Percentiles rank a stretch among this genome's conserved stretches.
Conservation (phyloP, 1,284 basidiomycete species). For the Vanrija sp. region DNA sequence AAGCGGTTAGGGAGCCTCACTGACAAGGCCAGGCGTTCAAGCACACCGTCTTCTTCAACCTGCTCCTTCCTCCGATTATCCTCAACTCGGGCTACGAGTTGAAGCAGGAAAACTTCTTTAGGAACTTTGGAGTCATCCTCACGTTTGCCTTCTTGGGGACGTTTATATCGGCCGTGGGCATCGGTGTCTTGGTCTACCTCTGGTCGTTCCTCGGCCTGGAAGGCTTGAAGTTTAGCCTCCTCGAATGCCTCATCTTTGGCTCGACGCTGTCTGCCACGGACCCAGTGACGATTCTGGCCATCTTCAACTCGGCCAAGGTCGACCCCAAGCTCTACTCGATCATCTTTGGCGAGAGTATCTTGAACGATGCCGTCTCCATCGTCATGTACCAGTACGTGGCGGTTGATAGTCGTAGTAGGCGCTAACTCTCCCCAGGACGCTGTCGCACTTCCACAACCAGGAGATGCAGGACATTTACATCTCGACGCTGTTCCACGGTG, state of each 20-base stretch:
- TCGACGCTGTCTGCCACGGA: constrained; percentile 96
- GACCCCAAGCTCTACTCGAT: constrained; percentile 96
- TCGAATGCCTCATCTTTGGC: constrained; percentile 94
- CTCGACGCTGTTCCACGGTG: constrained; percentile 86
- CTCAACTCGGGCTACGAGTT: constrained; percentile 96
- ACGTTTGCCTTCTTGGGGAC: constrained; percentile 96
- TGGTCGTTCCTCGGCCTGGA: constrained; percentile 90
- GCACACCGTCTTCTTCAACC: constrained; percentile 96
- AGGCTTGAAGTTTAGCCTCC: constrained; percentile 66
- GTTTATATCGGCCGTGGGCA: constrained; percentile 91
- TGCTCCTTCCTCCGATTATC: constrained; percentile 95
- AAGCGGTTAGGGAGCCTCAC: neutral
- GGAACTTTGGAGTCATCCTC: constrained; percentile 94
- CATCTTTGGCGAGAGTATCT: constrained; percentile 94
- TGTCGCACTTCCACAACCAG: constrained; percentile 85
- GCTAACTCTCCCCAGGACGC: constrained; percentile 60
- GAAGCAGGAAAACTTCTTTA: constrained; percentile 97
- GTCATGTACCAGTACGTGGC: constrained; percentile 82
- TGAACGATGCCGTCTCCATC: constrained; percentile 99
- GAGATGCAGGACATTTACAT: constrained; percentile 67
- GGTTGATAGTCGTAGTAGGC: constrained; percentile 51
- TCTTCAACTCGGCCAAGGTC: constrained; percentile 98
- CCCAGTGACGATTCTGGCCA: constrained; percentile 95
- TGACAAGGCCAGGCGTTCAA: constrained; percentile 71
- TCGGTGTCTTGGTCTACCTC: constrained; percentile 90